These are phyloP conservation scores for Botrytis deweyae DNA, from an alignment of 2,329 filamentous ascomycete species.

Conservation along the genomic window DNA sequence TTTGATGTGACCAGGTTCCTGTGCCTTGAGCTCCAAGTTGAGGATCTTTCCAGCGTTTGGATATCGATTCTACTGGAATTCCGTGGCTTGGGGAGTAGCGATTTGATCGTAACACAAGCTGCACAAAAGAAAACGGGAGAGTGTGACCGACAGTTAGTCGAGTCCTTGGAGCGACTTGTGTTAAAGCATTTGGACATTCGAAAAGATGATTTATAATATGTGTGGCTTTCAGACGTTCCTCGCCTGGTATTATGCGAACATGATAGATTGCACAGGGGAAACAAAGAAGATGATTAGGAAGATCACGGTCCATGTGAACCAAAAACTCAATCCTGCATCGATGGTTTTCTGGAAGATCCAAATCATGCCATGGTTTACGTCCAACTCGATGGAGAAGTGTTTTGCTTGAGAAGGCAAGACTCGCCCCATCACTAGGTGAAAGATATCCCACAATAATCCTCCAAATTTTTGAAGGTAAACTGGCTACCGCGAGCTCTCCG, in stretches of 20 bases:
- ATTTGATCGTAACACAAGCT: conserved; percentile 52
- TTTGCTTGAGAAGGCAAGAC: conserved; percentile 50
- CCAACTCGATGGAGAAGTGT: conserved; percentile 47
- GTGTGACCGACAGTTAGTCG: conserved; percentile 54
- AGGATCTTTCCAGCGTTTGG: conserved; percentile 51
- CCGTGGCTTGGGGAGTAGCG: conserved; percentile 50
- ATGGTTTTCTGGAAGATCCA: conserved; percentile 46
- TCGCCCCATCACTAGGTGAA: conserved; percentile 47
- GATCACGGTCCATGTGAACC: conserved; percentile 47
- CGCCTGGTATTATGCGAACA: conserved; percentile 50
- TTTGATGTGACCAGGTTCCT: conserved; percentile 53
- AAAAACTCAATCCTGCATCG: conserved; percentile 52
- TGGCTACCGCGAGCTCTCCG: conserved; percentile 46
- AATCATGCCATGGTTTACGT: conserved; percentile 41
- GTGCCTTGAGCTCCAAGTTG: conserved; percentile 38
- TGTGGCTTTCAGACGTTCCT: conserved; percentile 53
- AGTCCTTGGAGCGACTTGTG: conserved; percentile 50
- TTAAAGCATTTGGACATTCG: conserved; percentile 53
- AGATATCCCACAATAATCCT: conserved; percentile 44
- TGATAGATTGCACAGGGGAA: conserved; percentile 58
- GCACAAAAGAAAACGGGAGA: conserved; percentile 58
- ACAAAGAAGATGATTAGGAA: conserved; percentile 58
- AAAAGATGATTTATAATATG: conserved; percentile 57
- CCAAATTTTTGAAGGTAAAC: conserved; percentile 49
- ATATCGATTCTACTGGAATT: conserved; percentile 47